Percentiles rank a stretch among this genome's conserved stretches.
These are phyloP conservation scores for Vickermania ingenoplastis DNA, from an alignment of 208 protist species.

Conservation along the genomic window DNA sequence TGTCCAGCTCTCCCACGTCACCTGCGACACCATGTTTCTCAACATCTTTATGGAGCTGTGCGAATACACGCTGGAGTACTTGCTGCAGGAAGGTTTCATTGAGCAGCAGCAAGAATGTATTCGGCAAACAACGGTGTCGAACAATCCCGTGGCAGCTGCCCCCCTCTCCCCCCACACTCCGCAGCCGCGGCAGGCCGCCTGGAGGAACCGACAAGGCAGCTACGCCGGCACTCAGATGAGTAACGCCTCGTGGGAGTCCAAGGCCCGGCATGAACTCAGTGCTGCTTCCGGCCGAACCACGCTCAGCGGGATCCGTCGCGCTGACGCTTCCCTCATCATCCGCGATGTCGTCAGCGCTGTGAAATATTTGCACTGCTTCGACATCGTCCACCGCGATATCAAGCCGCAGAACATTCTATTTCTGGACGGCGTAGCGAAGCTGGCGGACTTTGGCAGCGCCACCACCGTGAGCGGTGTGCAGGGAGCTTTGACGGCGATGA, in stretches of 20 bases:
- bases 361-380: slow-evolving; percentile 51
- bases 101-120: background rate
- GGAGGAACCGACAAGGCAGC: too few species aligned
- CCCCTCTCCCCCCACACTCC: background rate
- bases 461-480: slow-evolving; percentile 30
- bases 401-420: slow-evolving; percentile 82
- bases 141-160: background rate
- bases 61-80: slow-evolving; percentile 26
- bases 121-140: too few species aligned
- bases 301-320: background rate
- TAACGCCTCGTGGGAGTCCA: too few species aligned
- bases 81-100: background rate
- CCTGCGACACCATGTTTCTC: slow-evolving; percentile 50
- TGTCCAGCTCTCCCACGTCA: slow-evolving; percentile 60
- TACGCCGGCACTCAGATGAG: too few species aligned
- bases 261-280: too few species aligned
- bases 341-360: slow-evolving; percentile 49
- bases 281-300: too few species aligned
- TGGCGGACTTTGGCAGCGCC: slow-evolving; percentile 72
- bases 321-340: slow-evolving; percentile 28
- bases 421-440: slow-evolving; percentile 53
- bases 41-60: slow-evolving; percentile 83
- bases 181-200: too few species aligned
- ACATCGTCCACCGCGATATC: slow-evolving; percentile 78
- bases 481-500: slow-evolving; percentile 51